These are phyloP conservation scores for Cnidoscolus chayamansa DNA, from an alignment of 441 rosid genomes.

Conservation along the genomic window DNA sequence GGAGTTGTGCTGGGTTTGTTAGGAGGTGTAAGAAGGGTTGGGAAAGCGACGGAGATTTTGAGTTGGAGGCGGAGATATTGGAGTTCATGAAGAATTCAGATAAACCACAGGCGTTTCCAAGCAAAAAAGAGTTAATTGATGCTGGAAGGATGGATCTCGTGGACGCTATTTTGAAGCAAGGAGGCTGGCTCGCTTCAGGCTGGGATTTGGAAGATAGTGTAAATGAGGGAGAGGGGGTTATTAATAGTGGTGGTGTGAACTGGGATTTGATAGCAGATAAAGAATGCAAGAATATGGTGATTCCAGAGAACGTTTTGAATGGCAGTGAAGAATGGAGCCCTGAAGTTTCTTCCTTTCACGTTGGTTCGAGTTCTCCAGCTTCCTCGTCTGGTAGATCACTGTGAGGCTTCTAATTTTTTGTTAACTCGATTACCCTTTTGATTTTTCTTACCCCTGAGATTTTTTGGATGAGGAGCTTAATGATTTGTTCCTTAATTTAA, in stretches of 20 bases:
- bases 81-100: slow-evolving; percentile 69
- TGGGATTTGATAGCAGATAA: slow-evolving; percentile 14
- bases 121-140: slow-evolving; percentile 53
- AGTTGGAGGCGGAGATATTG: slow-evolving; percentile 72
- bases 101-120: slow-evolving; percentile 62
- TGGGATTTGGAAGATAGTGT: slow-evolving; percentile 61
- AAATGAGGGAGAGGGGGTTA: slow-evolving; percentile 16
- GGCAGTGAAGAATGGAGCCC: slow-evolving; percentile 19
- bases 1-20: slow-evolving; percentile 36
- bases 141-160: slow-evolving; percentile 76
- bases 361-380: slow-evolving; percentile 31
- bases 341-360: slow-evolving; percentile 29
- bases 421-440: not conserved
- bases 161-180: slow-evolving; percentile 50
- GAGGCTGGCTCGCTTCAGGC: slow-evolving; percentile 89
- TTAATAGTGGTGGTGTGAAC: not conserved
- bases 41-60: slow-evolving; percentile 45
- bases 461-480: slow-evolving; percentile 8
- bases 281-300: slow-evolving; percentile 20
- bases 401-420: slow-evolving; percentile 50
- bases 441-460: not conserved
- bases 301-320: slow-evolving; percentile 24
- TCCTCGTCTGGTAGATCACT: slow-evolving; percentile 53
- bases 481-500: not conserved
- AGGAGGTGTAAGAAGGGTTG: slow-evolving; percentile 46